phyloP scores from a whole-genome alignment of 345 rosid species.

The Salix suchowensis region DNA sequence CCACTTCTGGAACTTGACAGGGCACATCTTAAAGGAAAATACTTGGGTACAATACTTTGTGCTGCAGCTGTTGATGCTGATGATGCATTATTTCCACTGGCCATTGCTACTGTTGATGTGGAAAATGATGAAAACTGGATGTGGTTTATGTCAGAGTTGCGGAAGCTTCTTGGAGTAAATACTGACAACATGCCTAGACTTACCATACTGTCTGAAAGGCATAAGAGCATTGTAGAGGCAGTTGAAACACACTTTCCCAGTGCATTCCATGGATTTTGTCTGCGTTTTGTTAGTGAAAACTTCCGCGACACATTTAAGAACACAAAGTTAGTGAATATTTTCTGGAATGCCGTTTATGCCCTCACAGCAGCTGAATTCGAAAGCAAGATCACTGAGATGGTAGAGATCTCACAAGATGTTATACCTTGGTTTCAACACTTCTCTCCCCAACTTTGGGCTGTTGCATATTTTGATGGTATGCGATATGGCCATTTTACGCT shows the following conservation, averaged over 20 bases:
- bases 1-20: conserved; percentile 91
- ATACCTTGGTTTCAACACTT: conserved; percentile 68
- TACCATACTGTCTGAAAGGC: conserved; percentile 94
- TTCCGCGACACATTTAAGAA: conserved; percentile 94
- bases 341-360: conserved; percentile 96
- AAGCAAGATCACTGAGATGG: conserved; percentile 73
- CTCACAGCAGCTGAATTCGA: conserved; percentile 83
- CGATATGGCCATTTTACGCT: conserved; percentile 83
- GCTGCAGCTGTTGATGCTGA: conserved; percentile 96
- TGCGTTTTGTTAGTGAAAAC: conserved; percentile 79
- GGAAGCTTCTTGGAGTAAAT: conserved; percentile 90
- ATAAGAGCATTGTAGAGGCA: conserved; percentile 74
- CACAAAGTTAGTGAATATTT: conserved; percentile 80
- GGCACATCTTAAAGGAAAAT: conserved; percentile 92
- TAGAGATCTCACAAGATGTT: conserved; percentile 83
- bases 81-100: conserved; percentile 78
- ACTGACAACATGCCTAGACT: conserved; percentile 95
- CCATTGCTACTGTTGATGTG: conserved; percentile 75
- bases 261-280: conserved; percentile 91
- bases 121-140: conserved; percentile 94
- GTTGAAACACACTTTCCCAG: conserved; percentile 97
- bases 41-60: conserved; percentile 76
- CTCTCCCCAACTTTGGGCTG: conserved; percentile 89
- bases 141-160: conserved; percentile 95
- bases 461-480: conserved; percentile 86